A percentile compares a stretch with the other conserved stretches of the same genome.
Evolutionary conservation across 2,329 filamentous ascomycete species (phyloP).

Genomic region (Mollisia scopiformis): DNA sequence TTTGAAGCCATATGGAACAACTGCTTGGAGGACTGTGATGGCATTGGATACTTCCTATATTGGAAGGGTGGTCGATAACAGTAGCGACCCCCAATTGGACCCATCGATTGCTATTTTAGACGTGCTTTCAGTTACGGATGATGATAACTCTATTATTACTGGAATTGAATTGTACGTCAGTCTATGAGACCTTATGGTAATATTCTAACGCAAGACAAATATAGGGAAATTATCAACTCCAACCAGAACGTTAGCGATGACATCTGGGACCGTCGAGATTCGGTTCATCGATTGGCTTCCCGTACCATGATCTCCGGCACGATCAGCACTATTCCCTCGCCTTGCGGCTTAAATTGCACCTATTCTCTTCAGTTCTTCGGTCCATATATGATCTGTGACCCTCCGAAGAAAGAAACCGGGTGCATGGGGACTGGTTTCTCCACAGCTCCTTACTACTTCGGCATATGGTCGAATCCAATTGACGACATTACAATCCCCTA

Average conservation of each 20-base stretch:
- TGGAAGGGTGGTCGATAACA: neutral
- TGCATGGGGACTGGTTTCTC: neutral
- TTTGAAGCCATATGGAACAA: neutral
- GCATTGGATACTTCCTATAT: neutral
- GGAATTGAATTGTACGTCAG: too few relatives aligned
- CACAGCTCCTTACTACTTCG: neutral
- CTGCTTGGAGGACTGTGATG: neutral
- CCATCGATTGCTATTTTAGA: too few relatives aligned
- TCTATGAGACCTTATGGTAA: too few relatives aligned
- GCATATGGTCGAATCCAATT: neutral
- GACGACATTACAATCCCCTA: neutral
- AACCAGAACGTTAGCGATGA: too few relatives aligned
- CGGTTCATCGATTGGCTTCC: neutral
- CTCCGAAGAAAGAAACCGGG: neutral
- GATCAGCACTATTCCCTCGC: neutral
- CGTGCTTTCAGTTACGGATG: too few relatives aligned
- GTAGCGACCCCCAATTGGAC: too few relatives aligned
- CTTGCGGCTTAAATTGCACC: conserved; percentile 7
- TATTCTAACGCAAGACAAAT: too few relatives aligned
- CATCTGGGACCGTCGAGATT: neutral
- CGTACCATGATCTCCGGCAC: neutral
- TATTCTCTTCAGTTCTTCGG: neutral
- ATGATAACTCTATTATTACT: too few relatives aligned
- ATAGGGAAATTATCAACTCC: too few relatives aligned
- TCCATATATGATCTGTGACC: conserved; percentile 2